Evolutionary conservation across 2,329 filamentous ascomycete species (phyloP).

Genomic region (Monosporascus sp.): DNA sequence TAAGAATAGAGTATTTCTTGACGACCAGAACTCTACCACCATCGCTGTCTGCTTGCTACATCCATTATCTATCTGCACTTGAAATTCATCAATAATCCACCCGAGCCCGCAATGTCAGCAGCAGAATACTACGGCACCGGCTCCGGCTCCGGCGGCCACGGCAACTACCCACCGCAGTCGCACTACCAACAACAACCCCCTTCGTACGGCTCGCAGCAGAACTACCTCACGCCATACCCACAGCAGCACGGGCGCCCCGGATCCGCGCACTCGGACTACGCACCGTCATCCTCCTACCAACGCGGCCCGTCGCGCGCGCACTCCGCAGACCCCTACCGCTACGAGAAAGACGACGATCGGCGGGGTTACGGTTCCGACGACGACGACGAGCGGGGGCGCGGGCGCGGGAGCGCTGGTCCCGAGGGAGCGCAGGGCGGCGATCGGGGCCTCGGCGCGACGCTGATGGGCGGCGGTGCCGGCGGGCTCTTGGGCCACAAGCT

Average conservation of each 20-base stretch:
- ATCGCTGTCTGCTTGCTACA: too few species aligned
- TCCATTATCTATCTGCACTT: too few species aligned
- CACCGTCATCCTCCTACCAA: conserved; percentile 7
- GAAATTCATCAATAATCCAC: too few species aligned
- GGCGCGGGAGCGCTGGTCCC: conserved; percentile 2
- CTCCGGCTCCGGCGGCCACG: conserved; percentile 11
- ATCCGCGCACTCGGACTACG: conserved; percentile 20
- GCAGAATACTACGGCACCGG: conserved; percentile 24
- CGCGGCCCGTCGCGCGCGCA: conserved; percentile 15
- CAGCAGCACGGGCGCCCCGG: conserved; percentile 21
- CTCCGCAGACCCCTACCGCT: conserved; percentile 20
- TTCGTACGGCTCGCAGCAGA: background rate
- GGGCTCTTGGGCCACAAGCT: conserved; percentile 49
- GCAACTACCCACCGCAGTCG: conserved; percentile 14
- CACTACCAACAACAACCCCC: conserved; percentile 12
- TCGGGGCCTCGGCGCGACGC: conserved; percentile 47
- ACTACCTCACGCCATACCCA: conserved; percentile 17
- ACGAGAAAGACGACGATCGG: conserved; percentile 7
- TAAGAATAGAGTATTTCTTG: too few species aligned
- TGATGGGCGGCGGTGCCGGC: conserved; percentile 48
- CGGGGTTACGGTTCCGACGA: background rate
- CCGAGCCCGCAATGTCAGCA: conserved; percentile 18
- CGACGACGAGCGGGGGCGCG: background rate
- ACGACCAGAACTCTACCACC: too few species aligned
- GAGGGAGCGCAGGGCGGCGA: conserved; percentile 37